Percentiles rank a stretch among this genome's conserved stretches.
These are phyloP conservation scores for Russula sp. DNA, from an alignment of 768 basidiomycete species.

Conservation along the genomic window DNA sequence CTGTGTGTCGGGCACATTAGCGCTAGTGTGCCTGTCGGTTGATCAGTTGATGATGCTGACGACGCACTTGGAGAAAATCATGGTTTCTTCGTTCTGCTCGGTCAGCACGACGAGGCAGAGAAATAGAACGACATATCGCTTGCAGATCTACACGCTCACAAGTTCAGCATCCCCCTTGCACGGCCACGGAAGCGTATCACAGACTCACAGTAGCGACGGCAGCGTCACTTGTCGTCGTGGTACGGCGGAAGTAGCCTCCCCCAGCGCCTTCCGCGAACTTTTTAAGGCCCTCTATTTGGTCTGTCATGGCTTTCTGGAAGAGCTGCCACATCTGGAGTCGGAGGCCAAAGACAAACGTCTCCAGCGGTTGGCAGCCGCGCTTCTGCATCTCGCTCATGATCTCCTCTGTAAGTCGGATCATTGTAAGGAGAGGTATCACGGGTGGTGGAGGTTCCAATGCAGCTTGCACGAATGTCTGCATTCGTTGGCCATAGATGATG, in stretches of 20 bases:
- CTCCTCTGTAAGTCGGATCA: conserved; percentile 87
- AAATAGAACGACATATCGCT: conserved; percentile 75
- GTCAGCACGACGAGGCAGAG: conserved; percentile 77
- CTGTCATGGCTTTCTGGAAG: conserved; percentile 85
- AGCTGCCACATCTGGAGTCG: conserved; percentile 89
- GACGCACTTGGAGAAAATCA: conserved; percentile 91
- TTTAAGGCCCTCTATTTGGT: conserved; percentile 76
- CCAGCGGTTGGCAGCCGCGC: conserved; percentile 73
- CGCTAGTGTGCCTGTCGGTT: background rate
- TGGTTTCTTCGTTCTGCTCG: conserved; percentile 82
- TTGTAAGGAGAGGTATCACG: conserved; percentile 72
- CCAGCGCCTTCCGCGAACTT: conserved; percentile 71
- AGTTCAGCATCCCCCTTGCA: conserved; percentile 21
- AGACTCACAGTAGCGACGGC: conserved; percentile 53
- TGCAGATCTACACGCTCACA: conserved; percentile 47
- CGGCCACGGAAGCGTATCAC: conserved; percentile 4
- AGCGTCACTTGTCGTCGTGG: conserved; percentile 59
- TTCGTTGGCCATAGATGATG: background rate
- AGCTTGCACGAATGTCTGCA: conserved; percentile 61
- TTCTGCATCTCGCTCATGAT: conserved; percentile 69
- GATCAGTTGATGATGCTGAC: background rate
- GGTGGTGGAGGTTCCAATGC: conserved; percentile 70
- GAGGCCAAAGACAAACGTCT: conserved; percentile 72
- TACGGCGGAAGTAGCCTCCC: conserved; percentile 57
- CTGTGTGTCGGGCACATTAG: conserved; percentile 36